Percentiles rank a stretch among this genome's conserved stretches.
These are phyloP conservation scores for Daedaleopsis nitida DNA, from an alignment of 768 basidiomycete genomes.

Conservation along the genomic window DNA sequence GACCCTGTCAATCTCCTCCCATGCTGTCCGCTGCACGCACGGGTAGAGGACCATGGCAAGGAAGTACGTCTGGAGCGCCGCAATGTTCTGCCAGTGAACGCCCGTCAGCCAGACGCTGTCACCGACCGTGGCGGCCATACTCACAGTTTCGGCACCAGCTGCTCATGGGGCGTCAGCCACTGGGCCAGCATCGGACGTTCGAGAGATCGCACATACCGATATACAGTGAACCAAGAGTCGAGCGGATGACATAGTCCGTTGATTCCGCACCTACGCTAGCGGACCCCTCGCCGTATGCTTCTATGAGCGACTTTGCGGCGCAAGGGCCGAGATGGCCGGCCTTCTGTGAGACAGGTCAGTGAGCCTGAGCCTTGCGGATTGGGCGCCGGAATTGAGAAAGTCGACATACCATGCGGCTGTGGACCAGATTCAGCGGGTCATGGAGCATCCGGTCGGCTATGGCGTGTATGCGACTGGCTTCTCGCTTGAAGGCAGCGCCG, in stretches of 20 bases:
- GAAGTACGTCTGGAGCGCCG: conserved; percentile 9
- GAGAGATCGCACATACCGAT: not conserved
- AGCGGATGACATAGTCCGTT: not conserved
- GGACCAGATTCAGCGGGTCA: conserved; percentile 17
- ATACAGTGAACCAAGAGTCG: not conserved
- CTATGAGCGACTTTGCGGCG: not conserved
- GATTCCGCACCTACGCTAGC: not conserved
- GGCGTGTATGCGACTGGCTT: conserved; percentile 10
- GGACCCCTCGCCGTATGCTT: not conserved
- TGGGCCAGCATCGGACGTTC: not conserved
- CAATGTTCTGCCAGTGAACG: not conserved
- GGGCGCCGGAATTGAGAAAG: not conserved
- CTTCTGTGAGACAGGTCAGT: not conserved
- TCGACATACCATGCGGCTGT: conserved; percentile 6
- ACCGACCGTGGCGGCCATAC: not conserved
- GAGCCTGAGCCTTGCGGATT: not conserved
- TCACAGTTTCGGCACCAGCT: not conserved
- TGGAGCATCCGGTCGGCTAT: conserved; percentile 12
- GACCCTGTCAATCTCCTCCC: conserved; percentile 19
- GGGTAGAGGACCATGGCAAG: conserved; percentile 21
- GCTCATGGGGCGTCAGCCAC: not conserved
- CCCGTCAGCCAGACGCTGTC: not conserved
- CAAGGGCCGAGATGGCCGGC: not conserved
- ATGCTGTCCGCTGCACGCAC: conserved; percentile 12
- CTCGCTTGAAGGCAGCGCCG: conserved; percentile 26